Conservation (phyloP, 805 yeast genomes). For the Lipomyces anomalus region DNA sequence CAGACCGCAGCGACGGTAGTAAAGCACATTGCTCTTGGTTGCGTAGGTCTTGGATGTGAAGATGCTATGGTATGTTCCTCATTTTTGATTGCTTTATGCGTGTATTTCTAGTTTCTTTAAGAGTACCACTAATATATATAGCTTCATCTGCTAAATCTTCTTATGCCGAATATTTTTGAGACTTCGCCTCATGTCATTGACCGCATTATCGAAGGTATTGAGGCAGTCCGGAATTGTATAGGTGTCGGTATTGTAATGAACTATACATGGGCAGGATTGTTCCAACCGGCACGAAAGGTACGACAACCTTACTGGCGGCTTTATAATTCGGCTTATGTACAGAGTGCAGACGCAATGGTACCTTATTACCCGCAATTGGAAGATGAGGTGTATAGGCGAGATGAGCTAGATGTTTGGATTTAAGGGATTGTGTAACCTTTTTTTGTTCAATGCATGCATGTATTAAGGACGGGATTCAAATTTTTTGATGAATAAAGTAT, state of each 20-base stretch:
- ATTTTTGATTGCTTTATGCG: too few relatives aligned
- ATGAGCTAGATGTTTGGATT: conserved; percentile 47
- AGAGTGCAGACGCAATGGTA: conserved; percentile 65
- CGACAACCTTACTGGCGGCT: conserved; percentile 80
- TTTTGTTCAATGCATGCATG: too few relatives aligned
- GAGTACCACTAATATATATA: too few relatives aligned
- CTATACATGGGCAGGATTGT: conserved; percentile 81
- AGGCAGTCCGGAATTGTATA: conserved; percentile 60
- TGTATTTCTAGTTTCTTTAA: too few relatives aligned
- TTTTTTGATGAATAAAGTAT: not conserved
- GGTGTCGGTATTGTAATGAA: conserved; percentile 73
- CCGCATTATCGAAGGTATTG: conserved; percentile 74
- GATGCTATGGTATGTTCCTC: too few relatives aligned
- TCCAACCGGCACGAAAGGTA: conserved; percentile 89
- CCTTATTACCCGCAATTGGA: conserved; percentile 70
- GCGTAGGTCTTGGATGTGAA: conserved; percentile 68
- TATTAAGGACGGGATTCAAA: not conserved
- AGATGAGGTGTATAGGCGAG: conserved; percentile 35
- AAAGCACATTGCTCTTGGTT: conserved; percentile 72
- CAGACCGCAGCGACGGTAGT: conserved; percentile 92
- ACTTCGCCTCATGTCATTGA: conserved; percentile 92
- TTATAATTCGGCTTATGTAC: conserved; percentile 71
- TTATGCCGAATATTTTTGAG: conserved; percentile 86
- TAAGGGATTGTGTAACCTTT: too few relatives aligned
- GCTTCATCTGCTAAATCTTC: conserved; percentile 71